These are phyloP conservation scores for Botrytis squamosa DNA, from an alignment of 2,329 filamentous ascomycete genomes.

Conservation along the genomic window DNA sequence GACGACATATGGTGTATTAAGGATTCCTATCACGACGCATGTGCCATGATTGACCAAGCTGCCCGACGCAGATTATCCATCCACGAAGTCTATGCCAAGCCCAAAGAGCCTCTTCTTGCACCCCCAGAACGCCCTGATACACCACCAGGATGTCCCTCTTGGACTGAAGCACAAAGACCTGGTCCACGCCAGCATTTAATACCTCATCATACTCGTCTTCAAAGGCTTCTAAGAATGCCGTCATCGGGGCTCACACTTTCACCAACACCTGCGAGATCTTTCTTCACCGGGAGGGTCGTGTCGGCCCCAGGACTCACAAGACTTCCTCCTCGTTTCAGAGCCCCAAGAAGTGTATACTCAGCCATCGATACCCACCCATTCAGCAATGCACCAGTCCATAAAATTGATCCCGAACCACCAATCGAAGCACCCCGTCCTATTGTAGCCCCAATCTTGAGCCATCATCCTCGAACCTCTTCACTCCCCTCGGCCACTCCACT, in stretches of 20 bases:
- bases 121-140: constrained; percentile 36
- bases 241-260: constrained; percentile 21
- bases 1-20: constrained; percentile 40
- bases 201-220: constrained; percentile 26
- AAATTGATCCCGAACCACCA: constrained; percentile 5
- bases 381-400: constrained; percentile 29
- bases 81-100: constrained; percentile 38
- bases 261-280: constrained; percentile 14
- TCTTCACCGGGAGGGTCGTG: constrained; percentile 9
- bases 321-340: constrained; percentile 32
- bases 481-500: not conserved
- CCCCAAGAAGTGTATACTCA: constrained; percentile 36
- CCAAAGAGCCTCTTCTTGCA: constrained; percentile 34
- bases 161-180: constrained; percentile 36
- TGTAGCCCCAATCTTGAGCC: not conserved
- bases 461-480: constrained; percentile 10
- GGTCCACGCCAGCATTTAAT: constrained; percentile 5
- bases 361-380: constrained; percentile 38
- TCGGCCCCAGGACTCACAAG: constrained; percentile 14
- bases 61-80: constrained; percentile 25
- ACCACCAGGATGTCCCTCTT: constrained; percentile 39
- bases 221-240: constrained; percentile 30
- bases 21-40: constrained; percentile 35
- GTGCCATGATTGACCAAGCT: constrained; percentile 31
- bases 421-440: constrained; percentile 11